Evolutionary conservation across 768 basidiomycete genomes (phyloP).

Genomic region (Hygrocybe coccinea): DNA sequence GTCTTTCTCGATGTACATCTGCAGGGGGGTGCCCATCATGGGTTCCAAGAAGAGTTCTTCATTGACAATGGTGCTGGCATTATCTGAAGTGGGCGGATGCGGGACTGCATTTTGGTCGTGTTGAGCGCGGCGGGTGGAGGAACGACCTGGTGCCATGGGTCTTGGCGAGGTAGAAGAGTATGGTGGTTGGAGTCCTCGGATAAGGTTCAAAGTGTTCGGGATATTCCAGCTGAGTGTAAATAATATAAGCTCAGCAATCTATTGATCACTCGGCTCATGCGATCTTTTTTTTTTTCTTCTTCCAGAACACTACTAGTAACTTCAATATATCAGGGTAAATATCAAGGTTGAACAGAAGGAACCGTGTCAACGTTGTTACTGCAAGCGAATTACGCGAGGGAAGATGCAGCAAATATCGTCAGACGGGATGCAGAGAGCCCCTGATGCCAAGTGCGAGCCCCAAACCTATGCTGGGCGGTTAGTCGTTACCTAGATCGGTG

Average conservation of each 20-base stretch:
- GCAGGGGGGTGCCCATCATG: slow-evolving; percentile 71
- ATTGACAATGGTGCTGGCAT: slow-evolving; percentile 35
- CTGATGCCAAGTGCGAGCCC: too few relatives aligned
- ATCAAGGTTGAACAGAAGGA: too few relatives aligned
- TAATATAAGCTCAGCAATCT: neutral
- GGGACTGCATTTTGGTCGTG: slow-evolving; percentile 32
- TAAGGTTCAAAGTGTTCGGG: slow-evolving; percentile 1
- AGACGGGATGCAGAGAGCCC: too few relatives aligned
- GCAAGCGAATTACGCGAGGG: too few relatives aligned
- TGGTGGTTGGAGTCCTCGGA: slow-evolving; percentile 47
- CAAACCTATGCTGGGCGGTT: too few relatives aligned
- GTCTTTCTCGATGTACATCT: slow-evolving; percentile 77
- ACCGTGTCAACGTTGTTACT: too few relatives aligned
- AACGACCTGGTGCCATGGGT: slow-evolving; percentile 82
- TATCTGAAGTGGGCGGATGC: slow-evolving; percentile 22
- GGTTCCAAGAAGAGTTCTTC: slow-evolving; percentile 71
- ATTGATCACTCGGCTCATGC: too few relatives aligned
- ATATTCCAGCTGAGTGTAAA: slow-evolving; percentile 1
- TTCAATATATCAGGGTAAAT: too few relatives aligned
- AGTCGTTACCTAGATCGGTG: too few relatives aligned
- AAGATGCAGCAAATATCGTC: too few relatives aligned
- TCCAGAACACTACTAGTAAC: too few relatives aligned
- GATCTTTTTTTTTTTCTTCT: too few relatives aligned
- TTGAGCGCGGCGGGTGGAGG: slow-evolving; percentile 49
- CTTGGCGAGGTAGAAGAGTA: slow-evolving; percentile 29